Evolutionary conservation across 768 basidiomycete species (phyloP).

Genomic region (Tricholoma flavovirens): DNA sequence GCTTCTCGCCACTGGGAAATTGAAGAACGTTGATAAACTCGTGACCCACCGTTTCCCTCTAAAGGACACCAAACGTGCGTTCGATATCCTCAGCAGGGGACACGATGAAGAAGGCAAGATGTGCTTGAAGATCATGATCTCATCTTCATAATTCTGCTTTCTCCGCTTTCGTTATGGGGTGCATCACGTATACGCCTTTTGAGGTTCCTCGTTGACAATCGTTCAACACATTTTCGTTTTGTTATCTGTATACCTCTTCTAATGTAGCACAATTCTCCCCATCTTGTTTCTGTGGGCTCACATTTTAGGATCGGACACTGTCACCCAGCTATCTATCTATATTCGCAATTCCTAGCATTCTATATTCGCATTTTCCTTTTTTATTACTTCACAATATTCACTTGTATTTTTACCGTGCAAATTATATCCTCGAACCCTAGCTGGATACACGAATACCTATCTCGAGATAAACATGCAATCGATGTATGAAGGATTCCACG

Average conservation of each 20-base stretch:
- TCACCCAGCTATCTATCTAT: neutral
- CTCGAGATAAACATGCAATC: too few relatives aligned
- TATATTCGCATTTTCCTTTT: neutral
- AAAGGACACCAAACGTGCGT: conserved; percentile 63
- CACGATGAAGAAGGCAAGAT: conserved; percentile 73
- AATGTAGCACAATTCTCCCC: conserved; percentile 1
- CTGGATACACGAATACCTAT: too few relatives aligned
- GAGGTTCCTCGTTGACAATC: neutral
- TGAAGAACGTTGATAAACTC: conserved; percentile 63
- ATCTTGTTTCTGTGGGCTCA: neutral
- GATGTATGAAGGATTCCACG: neutral
- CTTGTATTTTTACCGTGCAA: conserved; percentile 9
- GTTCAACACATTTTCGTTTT: neutral
- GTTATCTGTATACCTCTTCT: neutral
- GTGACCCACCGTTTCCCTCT: conserved; percentile 75
- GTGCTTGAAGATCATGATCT: conserved; percentile 89
- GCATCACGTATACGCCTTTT: neutral
- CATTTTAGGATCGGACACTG: neutral
- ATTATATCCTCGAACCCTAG: neutral
- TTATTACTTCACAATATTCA: conserved; percentile 4
- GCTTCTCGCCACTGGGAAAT: conserved; percentile 63
- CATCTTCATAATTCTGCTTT: conserved; percentile 23
- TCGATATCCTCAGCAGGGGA: conserved; percentile 75
- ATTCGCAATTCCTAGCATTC: neutral
- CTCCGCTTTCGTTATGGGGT: neutral